Conservation (phyloP, 805 yeast species). For the Yarrowia sp. region DNA sequence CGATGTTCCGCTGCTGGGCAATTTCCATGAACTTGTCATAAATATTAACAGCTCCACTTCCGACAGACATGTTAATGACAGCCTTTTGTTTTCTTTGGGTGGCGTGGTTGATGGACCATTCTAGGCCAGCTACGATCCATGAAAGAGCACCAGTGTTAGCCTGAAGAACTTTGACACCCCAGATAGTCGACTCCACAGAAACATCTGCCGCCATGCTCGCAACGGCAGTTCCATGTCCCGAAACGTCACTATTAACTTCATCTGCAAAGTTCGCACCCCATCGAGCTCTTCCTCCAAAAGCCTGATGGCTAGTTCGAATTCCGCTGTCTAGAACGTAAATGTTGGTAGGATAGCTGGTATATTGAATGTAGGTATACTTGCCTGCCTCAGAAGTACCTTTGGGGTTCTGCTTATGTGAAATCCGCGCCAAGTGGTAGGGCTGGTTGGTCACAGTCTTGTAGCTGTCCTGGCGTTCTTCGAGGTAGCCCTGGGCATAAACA, state of each 20-base stretch:
- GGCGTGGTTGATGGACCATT: constrained; percentile 1
- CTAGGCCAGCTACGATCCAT: background rate
- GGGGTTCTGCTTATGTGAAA: background rate
- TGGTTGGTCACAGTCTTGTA: background rate
- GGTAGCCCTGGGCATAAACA: background rate
- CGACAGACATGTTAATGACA: constrained; percentile 33
- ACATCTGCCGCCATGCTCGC: constrained; percentile 86
- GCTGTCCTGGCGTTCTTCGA: background rate
- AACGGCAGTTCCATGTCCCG: constrained; percentile 95
- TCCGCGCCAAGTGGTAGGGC: background rate
- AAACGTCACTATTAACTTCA: constrained; percentile 68
- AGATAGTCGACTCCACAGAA: background rate
- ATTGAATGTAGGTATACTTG: background rate
- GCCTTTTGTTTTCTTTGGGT: background rate
- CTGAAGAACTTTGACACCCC: constrained; percentile 41
- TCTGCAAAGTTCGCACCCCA: constrained; percentile 43
- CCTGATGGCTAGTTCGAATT: constrained; percentile 39
- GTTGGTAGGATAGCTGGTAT: constrained; percentile 28
- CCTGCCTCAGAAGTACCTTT: background rate
- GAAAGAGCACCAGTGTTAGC: background rate
- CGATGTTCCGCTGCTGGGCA: background rate
- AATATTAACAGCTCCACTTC: constrained; percentile 32
- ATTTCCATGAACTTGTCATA: constrained; percentile 33
- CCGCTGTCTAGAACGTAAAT: constrained; percentile 86
- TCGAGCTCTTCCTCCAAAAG: constrained; percentile 41